Conservation (phyloP, 2,329 filamentous ascomycete species). For the Xylaria sp. region DNA sequence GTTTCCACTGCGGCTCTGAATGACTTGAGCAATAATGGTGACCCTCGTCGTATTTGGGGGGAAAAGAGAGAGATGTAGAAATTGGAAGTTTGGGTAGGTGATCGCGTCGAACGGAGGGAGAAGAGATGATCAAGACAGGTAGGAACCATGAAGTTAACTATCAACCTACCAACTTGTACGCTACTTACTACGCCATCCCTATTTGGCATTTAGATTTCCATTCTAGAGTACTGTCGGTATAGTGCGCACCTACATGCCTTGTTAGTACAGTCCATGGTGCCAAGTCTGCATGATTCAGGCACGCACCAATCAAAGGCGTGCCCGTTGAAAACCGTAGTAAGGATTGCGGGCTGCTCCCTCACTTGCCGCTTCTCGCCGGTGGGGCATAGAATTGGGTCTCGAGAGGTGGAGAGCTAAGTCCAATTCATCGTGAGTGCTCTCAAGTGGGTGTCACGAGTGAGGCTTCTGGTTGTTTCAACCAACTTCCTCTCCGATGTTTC, state of each 20-base stretch:
- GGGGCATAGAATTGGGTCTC: slow-evolving; percentile 13
- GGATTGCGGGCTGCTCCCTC: background rate
- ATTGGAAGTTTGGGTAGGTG: background rate
- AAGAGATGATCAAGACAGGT: background rate
- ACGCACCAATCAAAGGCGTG: slow-evolving; percentile 34
- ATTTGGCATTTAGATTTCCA: background rate
- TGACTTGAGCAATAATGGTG: slow-evolving; percentile 10
- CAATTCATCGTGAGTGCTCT: slow-evolving; percentile 8
- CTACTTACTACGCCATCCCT: background rate
- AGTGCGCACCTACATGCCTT: background rate
- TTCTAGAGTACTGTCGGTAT: background rate
- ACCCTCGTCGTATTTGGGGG: background rate
- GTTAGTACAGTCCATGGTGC: slow-evolving; percentile 2
- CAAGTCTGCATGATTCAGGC: slow-evolving; percentile 36
- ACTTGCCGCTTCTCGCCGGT: slow-evolving; percentile 5
- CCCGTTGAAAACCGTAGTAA: slow-evolving; percentile 9
- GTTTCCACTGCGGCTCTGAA: background rate
- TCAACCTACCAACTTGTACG: background rate
- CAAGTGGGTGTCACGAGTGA: slow-evolving; percentile 7
- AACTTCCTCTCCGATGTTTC: slow-evolving; percentile 31
- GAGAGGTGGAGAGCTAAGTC: slow-evolving; percentile 14
- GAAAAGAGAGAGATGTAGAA: background rate
- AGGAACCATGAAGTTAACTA: background rate
- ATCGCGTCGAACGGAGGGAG: background rate
- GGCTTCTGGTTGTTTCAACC: slow-evolving; percentile 28